Conservation (phyloP, 805 yeast species). For the Ogataea salicorniae region DNA sequence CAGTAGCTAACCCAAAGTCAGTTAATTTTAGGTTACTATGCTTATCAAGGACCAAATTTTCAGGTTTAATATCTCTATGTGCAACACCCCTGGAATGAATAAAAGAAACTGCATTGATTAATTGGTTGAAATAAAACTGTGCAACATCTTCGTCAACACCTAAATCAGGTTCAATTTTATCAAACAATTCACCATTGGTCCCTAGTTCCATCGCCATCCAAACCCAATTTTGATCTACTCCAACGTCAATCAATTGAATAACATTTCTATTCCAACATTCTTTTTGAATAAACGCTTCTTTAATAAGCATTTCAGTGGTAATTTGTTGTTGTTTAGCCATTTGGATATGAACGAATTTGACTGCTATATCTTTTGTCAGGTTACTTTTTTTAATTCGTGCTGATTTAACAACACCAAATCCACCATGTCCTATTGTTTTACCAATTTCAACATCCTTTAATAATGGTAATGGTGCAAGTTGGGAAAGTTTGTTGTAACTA, state of each 20-base stretch:
- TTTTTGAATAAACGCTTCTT: conserved; percentile 57
- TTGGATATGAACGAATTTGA: conserved; percentile 47
- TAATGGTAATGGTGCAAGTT: conserved; percentile 43
- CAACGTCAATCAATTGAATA: conserved; percentile 48
- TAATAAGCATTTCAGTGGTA: conserved; percentile 33
- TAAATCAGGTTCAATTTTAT: conserved; percentile 70
- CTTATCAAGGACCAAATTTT: conserved; percentile 57
- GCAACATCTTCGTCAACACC: conserved; percentile 65
- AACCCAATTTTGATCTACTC: conserved; percentile 50
- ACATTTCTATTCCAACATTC: conserved; percentile 59
- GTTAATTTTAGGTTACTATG: conserved; percentile 67
- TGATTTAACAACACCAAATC: conserved; percentile 58
- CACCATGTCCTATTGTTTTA: conserved; percentile 59
- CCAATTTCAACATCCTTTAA: conserved; percentile 44
- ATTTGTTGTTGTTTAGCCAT: conserved; percentile 30
- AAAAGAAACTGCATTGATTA: conserved; percentile 54
- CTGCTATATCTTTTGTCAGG: conserved; percentile 43
- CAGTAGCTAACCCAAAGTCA: conserved; percentile 72
- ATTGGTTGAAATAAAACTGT: conserved; percentile 63
- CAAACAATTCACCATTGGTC: conserved; percentile 71
- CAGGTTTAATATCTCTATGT: conserved; percentile 66
- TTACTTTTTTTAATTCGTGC: conserved; percentile 35
- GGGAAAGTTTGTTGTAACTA: conserved; percentile 37
- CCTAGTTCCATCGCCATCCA: conserved; percentile 69
- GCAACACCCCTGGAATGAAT: conserved; percentile 62